Conservation (phyloP, 208 protist genomes). For the Trypanosoma brucei region DNA sequence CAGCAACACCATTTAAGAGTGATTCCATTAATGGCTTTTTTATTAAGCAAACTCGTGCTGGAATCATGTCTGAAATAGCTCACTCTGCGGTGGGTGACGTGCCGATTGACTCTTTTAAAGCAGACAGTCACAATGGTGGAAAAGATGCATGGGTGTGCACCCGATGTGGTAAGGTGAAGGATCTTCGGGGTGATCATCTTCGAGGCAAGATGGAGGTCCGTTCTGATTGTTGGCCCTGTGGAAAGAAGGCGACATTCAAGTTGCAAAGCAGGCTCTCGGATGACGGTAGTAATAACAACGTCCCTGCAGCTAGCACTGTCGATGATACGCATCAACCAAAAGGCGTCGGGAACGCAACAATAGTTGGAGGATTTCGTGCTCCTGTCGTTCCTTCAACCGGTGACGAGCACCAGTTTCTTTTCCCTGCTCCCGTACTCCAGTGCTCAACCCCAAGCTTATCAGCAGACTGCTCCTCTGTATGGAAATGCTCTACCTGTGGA, state of each 20-base stretch:
- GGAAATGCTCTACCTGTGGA: conserved; percentile 34
- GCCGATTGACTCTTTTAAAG: too few species aligned
- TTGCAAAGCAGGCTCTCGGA: not conserved
- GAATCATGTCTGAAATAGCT: too few species aligned
- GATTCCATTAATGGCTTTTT: not conserved
- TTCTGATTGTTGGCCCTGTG: not conserved
- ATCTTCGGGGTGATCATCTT: not conserved
- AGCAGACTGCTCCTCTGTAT: conserved; percentile 6
- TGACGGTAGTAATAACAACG: not conserved
- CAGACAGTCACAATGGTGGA: not conserved
- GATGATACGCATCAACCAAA: not conserved
- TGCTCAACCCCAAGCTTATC: not conserved
- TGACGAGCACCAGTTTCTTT: not conserved
- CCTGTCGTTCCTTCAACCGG: not conserved
- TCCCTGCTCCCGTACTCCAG: not conserved
- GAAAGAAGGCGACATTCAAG: not conserved
- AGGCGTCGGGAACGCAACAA: not conserved
- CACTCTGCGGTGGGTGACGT: too few species aligned
- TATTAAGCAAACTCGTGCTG: too few species aligned
- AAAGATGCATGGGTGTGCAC: not conserved
- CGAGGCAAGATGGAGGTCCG: not conserved
- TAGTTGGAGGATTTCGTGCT: not conserved
- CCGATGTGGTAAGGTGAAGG: not conserved
- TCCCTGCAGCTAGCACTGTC: not conserved
- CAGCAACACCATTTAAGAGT: not conserved